Percentiles rank a stretch among this genome's conserved stretches.
These are phyloP conservation scores for Blastobotrys mokoenaii DNA, from an alignment of 805 yeast species.

Conservation along the genomic window DNA sequence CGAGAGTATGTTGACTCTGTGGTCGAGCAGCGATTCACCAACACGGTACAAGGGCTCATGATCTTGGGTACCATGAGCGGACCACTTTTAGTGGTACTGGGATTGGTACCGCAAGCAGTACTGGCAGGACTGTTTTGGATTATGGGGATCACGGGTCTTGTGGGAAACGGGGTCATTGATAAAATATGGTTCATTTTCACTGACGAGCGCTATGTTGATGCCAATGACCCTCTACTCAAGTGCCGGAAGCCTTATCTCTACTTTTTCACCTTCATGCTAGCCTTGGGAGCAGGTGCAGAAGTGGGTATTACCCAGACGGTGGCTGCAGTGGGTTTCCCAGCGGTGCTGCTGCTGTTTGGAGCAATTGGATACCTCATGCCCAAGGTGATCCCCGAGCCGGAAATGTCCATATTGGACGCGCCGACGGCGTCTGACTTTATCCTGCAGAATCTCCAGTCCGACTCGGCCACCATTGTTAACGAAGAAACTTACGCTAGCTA, in stretches of 20 bases:
- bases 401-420: conserved; percentile 57
- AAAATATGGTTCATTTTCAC: conserved; percentile 55
- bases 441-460: conserved; percentile 22
- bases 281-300: conserved; percentile 68
- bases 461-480: background rate
- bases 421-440: conserved; percentile 35
- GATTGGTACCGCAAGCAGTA: conserved; percentile 85
- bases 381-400: conserved; percentile 49
- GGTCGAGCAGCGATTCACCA: conserved; percentile 85
- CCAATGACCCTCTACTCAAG: conserved; percentile 26
- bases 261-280: conserved; percentile 48
- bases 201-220: conserved; percentile 40
- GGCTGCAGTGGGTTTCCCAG: conserved; percentile 94
- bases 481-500: background rate
- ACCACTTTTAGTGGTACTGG: conserved; percentile 74
- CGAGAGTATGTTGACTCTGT: conserved; percentile 39
- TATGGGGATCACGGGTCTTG: conserved; percentile 80
- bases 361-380: conserved; percentile 59
- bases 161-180: conserved; percentile 54
- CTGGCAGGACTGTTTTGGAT: conserved; percentile 86
- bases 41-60: conserved; percentile 74
- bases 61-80: conserved; percentile 83
- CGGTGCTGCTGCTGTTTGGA: conserved; percentile 61
- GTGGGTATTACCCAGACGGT: conserved; percentile 76
- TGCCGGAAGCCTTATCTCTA: conserved; percentile 35